Base-by-base conservation (phyloP, 2,329 filamentous ascomycete genomes). In the Cercospora zeae-maydis region DNA sequence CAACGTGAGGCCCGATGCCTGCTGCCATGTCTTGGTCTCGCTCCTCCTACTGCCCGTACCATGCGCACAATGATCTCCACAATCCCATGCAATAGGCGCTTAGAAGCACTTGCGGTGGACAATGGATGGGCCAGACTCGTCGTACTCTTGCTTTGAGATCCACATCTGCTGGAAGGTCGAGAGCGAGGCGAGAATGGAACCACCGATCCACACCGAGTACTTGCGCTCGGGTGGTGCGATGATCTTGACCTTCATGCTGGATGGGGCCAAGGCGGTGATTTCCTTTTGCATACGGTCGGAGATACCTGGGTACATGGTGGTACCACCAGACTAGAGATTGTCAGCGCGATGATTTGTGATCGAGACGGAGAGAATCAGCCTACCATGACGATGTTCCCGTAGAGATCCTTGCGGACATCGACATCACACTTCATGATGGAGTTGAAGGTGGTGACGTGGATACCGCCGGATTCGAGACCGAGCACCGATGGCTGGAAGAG, bases 121-220 rank as follows among this genome's bases (percentile, higher is more conserved):
- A 79, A 98, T 98, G 78, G 93, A 97, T 76, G 93, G 95, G 84
- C 93, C 93, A 82, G 90, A 95, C 92, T 98, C 95, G 86, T 99
- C 95, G 89, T 98, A 98, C 87, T 98, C 93, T 86, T 99, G 95
- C 92, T 99, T 99, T 77, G 95, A 99, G 89, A 99, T 98, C 95
- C 95, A 99, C 95, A 99, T 99, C 86, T 99, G 95, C 88, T 99
- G 95, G 93, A 99, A 99, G 83, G 95, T 99, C 75, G 95, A 99
- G 77, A 99, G 91, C 71, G 95, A 99, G 75, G 95, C 95, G 78
- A 99, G 85, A 84, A 99, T 99, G 82, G 95, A 99, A 88, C 95
- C 95, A 95, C 95, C 95, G 81, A 99, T 99, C 95, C 95, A 99
- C 87, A 99, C 95, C 70, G 95, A 98, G 92, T 99, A 99, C 88